Percentiles rank a stretch among this genome's conserved stretches.
phyloP scores from a whole-genome alignment of 495 filamentous ascomycete genomes.

The Aeminium ludgeri region DNA sequence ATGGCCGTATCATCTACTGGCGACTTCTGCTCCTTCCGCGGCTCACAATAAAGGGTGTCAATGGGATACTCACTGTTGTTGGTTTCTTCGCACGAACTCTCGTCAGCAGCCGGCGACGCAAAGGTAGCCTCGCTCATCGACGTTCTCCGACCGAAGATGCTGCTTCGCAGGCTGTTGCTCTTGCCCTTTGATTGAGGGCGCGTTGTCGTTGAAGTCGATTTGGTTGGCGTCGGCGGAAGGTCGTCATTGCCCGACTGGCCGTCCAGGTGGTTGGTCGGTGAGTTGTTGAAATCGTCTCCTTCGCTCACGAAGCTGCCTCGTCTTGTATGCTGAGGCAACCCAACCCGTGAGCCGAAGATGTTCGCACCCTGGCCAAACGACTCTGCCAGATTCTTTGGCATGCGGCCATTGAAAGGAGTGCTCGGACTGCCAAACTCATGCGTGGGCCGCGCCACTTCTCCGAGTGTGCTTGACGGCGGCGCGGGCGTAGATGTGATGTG shows the following conservation, averaged over 20 bases:
- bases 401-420: slow-evolving; percentile 42
- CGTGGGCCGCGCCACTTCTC: slow-evolving; percentile 33
- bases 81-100: neutral
- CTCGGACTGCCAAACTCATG: slow-evolving; percentile 49
- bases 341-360: slow-evolving; percentile 48
- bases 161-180: slow-evolving; percentile 27
- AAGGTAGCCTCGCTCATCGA: slow-evolving; percentile 30
- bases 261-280: slow-evolving; percentile 38
- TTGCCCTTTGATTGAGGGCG: slow-evolving; percentile 28
- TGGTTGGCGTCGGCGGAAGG: slow-evolving; percentile 83
- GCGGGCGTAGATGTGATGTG: slow-evolving; percentile 27
- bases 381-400: slow-evolving; percentile 30
- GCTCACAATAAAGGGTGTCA: slow-evolving; percentile 2
- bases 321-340: slow-evolving; percentile 35
- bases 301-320: slow-evolving; percentile 65
- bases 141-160: slow-evolving; percentile 26
- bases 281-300: slow-evolving; percentile 48
- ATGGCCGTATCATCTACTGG: slow-evolving; percentile 2
- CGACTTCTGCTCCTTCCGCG: slow-evolving; percentile 1
- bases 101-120: slow-evolving; percentile 13
- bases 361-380: slow-evolving; percentile 50
- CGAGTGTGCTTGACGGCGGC: slow-evolving; percentile 37
- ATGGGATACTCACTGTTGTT: slow-evolving; percentile 11
- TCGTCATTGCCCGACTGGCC: slow-evolving; percentile 54
- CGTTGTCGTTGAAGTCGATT: slow-evolving; percentile 37